Evolutionary conservation across 345 rosid species (phyloP).

Genomic region (Ceriops tagal): DNA sequence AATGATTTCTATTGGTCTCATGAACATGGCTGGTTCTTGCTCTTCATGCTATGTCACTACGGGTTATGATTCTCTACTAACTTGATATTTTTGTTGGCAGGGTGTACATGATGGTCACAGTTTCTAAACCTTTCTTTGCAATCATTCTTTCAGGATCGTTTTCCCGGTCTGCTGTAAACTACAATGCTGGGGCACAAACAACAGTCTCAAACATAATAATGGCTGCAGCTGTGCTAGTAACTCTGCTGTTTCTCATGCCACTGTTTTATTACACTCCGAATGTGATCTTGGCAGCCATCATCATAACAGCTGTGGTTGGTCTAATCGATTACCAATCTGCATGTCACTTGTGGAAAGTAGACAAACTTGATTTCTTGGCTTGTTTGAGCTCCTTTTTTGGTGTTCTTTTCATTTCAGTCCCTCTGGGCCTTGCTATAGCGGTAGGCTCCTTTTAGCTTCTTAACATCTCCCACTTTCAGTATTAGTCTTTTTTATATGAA

Average conservation of each 20-base stretch:
- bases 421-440: conserved; percentile 81
- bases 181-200: conserved; percentile 88
- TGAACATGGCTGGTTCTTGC: conserved; percentile 95
- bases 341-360: conserved; percentile 71
- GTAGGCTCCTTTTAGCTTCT: conserved; percentile 38
- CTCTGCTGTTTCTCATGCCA: conserved; percentile 90
- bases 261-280: conserved; percentile 90
- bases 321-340: conserved; percentile 79
- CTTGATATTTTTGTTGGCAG: not conserved
- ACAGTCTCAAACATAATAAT: conserved; percentile 78
- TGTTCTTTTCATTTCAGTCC: conserved; percentile 90
- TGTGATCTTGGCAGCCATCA: conserved; percentile 81
- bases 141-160: conserved; percentile 64
- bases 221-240: conserved; percentile 83
- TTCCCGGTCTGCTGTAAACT: conserved; percentile 89
- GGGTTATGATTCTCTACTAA: conserved; percentile 35
- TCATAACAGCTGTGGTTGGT: conserved; percentile 87
- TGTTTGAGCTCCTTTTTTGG: conserved; percentile 87
- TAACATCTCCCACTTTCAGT: no score
- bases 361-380: conserved; percentile 90
- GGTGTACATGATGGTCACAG: not conserved
- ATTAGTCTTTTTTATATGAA: not conserved
- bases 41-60: conserved; percentile 91
- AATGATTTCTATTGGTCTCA: conserved; percentile 94
- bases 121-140: conserved; percentile 8